Base-by-base conservation (phyloP, 1,284 basidiomycete species). In the Schizophyllum amplum region DNA sequence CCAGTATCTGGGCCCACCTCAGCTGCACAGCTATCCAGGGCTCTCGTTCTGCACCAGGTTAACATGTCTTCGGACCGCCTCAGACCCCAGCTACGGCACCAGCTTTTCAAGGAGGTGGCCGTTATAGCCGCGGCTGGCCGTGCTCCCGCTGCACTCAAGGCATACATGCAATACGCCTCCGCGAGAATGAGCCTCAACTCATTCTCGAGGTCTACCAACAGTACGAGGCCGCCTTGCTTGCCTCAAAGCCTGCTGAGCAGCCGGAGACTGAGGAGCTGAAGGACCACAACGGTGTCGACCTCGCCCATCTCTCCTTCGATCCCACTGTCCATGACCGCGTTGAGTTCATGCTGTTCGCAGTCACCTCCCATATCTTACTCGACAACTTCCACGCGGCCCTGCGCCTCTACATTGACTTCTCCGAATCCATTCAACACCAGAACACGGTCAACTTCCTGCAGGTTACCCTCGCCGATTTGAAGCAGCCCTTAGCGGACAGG, bases 311-410 rank as follows among this genome's bases (percentile, higher is more conserved):
- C 65, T 54, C 57, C 57, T 46, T 56, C 60, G 62, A 55, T 63
- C 33, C 60, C 64, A 26, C 47, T 60, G 21, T 56, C 63, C 25
- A 59, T 57, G 49, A 56, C 53, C 71, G 69, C 4, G 71, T 71
- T 24, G 72, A 68, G 23, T 64, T 84, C 46, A 69, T 86, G 33
- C 71, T 85, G 27, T 72, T 75, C 6, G 79, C 74, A 1, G 69
- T 82, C 17, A 72, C 80, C n/a, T 88, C 88, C 11, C 71, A 83
- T 67, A 81, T 83, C 4, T 75, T 82, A 65, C 69, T 71, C 33
- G 69, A 80, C 63, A 72, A 76, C 24, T 87, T 89, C 61, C 63
- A 68, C 9, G 74, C 68, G 46, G 84, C 86, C 4, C 63, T 87
- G 54, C 67, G 70, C 48, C 66, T 67, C 4, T 80, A 69, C 57